Base-by-base conservation (phyloP, 345 rosid species). In the Populus tremula region DNA sequence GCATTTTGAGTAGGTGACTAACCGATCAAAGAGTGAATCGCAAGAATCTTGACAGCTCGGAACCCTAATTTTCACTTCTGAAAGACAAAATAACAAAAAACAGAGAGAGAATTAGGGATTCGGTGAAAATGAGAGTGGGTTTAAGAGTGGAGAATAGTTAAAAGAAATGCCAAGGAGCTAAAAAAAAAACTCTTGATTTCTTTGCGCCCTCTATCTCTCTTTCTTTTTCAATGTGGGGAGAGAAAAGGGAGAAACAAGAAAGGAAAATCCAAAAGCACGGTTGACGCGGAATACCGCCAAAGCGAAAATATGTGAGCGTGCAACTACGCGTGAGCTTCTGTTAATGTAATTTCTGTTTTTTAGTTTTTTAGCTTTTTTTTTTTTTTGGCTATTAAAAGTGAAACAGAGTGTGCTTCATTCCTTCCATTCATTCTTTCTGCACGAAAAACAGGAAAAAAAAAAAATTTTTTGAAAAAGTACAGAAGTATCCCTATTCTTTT, bases 211-310 rank as follows among this genome's bases (percentile, higher is more conserved):
- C 17, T 31, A 17, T 2, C 3, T 43, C 14, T 62, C 25, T 23
- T 18, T 49, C 50, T 53, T 13, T 67, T 23, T 20, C 65, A 63
- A 35, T 13, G 12, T 17, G 50, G 50, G 38, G 16, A 12, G 31
- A 33, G 39, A 38, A 6, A 65, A 16, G 27, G 3, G 35, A 61
- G 74, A 61, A 56, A 27, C 41, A 14, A 27, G 14, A 69, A 16
- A 27, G 54, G 50, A 67, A 83, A 72, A 70, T 77, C 82, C 81
- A 67, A 80, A 79, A 75, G 74, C 76, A 69, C 80, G 74, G 64
- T 64, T 61, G 82, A 87, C 86, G 88, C 90, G 89, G 87, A 84
- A 80, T 79, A 72, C 87, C 88, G 88, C 86, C 88, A 68, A 49
- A 69, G 74, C 69, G 53, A 31, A 16, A 11, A 14, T 18, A 17